These are phyloP conservation scores for Kazachstania psychrophila DNA, from an alignment of 805 yeast species.

Conservation along the genomic window DNA sequence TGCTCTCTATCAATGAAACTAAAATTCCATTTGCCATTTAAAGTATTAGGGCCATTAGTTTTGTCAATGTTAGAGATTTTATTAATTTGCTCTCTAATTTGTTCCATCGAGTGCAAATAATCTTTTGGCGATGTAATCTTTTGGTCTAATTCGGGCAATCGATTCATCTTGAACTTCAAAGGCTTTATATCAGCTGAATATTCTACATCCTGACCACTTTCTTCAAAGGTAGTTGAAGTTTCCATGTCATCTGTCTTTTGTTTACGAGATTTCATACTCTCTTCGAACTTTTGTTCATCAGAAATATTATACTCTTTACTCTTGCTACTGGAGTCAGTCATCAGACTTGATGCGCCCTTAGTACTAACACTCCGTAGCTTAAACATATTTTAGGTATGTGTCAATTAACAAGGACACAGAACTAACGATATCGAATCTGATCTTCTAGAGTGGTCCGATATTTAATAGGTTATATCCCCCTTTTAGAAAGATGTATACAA, in stretches of 20 bases:
- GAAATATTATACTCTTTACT: no score
- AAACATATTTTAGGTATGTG: background rate
- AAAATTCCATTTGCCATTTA: constrained; percentile 6
- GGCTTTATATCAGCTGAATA: constrained; percentile 23
- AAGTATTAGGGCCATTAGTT: background rate
- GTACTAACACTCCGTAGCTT: background rate
- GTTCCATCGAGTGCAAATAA: constrained; percentile 9
- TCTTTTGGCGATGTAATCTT: constrained; percentile 1
- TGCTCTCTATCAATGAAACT: constrained; percentile 31
- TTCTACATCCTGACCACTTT: constrained; percentile 1
- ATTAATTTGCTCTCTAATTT: constrained; percentile 13
- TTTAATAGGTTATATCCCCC: no score
- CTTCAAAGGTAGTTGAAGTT: background rate
- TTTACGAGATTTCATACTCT: background rate
- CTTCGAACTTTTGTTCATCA: background rate
- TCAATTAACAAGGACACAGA: no score
- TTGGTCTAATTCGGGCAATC: background rate
- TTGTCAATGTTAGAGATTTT: constrained; percentile 4
- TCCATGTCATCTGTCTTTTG: background rate
- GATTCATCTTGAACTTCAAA: constrained; percentile 15
- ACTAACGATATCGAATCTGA: no score
- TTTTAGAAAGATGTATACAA: no score
- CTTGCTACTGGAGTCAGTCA: background rate
- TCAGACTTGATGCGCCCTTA: background rate
- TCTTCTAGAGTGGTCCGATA: no score